These are phyloP conservation scores for Tremella yokohamensis DNA, from an alignment of 768 basidiomycete genomes.

Conservation along the genomic window DNA sequence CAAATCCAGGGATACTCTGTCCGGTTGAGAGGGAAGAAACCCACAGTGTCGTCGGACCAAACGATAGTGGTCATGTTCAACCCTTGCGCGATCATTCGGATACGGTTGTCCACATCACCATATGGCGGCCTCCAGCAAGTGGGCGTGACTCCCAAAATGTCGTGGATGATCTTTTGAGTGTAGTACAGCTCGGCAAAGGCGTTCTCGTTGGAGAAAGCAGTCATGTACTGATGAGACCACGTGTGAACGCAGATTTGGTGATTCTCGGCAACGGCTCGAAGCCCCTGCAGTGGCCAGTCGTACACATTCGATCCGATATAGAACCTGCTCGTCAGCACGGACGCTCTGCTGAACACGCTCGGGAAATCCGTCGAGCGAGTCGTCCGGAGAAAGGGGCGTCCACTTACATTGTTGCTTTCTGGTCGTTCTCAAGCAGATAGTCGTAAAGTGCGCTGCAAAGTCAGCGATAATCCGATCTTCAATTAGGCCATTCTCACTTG, in stretches of 20 bases:
- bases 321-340: conserved; percentile 30
- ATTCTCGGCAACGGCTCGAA: conserved; percentile 47
- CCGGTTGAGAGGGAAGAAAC: background rate
- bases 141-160: conserved; percentile 43
- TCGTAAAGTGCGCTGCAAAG: conserved; percentile 49
- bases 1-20: background rate
- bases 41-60: conserved; percentile 43
- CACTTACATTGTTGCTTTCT: conserved; percentile 51
- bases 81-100: conserved; percentile 41
- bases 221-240: conserved; percentile 62
- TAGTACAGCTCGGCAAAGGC: conserved; percentile 50
- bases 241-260: conserved; percentile 50
- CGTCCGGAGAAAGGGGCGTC: background rate
- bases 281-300: conserved; percentile 53
- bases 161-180: conserved; percentile 40
- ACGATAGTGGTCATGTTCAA: conserved; percentile 44
- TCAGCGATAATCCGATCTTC: too few relatives aligned
- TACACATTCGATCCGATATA: conserved; percentile 54
- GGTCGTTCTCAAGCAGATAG: conserved; percentile 45
- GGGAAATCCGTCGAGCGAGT: background rate
- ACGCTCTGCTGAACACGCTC: background rate
- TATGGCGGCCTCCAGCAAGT: conserved; percentile 43
- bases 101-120: conserved; percentile 50
- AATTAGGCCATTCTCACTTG: conserved; percentile 20
- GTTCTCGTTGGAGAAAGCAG: conserved; percentile 54